Conservation (phyloP, 2,329 filamentous ascomycete genomes). For the Gremmenia infestans region DNA sequence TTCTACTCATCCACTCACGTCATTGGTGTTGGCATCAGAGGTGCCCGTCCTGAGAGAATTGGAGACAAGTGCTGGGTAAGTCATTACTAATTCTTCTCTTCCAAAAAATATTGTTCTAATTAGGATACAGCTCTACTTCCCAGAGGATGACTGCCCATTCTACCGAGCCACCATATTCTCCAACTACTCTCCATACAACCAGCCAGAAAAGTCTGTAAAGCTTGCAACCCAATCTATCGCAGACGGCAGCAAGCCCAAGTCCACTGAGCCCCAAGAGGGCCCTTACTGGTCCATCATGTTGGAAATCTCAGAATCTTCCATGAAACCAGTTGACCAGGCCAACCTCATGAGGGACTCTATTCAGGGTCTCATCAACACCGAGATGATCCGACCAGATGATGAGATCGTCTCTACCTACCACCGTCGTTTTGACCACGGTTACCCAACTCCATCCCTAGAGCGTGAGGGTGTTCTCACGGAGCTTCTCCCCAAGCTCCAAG, state of each 20-base stretch:
- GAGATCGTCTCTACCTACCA: constrained; percentile 98
- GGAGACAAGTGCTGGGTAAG: constrained; percentile 98
- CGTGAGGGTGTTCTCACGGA: constrained; percentile 90
- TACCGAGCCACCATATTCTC: constrained; percentile 99
- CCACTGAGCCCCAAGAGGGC: constrained; percentile 70
- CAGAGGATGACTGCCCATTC: constrained; percentile 97
- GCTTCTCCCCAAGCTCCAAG: constrained; percentile 88
- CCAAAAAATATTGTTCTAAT: constrained; percentile 21
- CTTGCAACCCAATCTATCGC: constrained; percentile 82
- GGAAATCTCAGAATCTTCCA: constrained; percentile 89
- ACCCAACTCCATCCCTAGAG: constrained; percentile 92
- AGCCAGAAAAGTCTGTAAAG: constrained; percentile 77
- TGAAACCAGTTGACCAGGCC: constrained; percentile 88
- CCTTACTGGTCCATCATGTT: constrained; percentile 99
- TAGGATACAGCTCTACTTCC: constrained; percentile 79
- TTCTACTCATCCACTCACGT: constrained; percentile 98
- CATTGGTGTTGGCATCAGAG: constrained; percentile 91
- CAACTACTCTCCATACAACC: constrained; percentile 99
- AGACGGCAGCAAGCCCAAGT: constrained; percentile 75
- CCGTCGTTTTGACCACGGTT: constrained; percentile 96
- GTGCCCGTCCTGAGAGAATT: constrained; percentile 86
- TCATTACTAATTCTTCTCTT: constrained; percentile 2
- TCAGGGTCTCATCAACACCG: constrained; percentile 94
- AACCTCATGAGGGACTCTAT: constrained; percentile 88
- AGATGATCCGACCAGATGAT: constrained; percentile 86